Percentiles rank a stretch among this genome's conserved stretches.
phyloP scores from a whole-genome alignment of 371 early-diverging fungal species.

The Smittium culicis region DNA sequence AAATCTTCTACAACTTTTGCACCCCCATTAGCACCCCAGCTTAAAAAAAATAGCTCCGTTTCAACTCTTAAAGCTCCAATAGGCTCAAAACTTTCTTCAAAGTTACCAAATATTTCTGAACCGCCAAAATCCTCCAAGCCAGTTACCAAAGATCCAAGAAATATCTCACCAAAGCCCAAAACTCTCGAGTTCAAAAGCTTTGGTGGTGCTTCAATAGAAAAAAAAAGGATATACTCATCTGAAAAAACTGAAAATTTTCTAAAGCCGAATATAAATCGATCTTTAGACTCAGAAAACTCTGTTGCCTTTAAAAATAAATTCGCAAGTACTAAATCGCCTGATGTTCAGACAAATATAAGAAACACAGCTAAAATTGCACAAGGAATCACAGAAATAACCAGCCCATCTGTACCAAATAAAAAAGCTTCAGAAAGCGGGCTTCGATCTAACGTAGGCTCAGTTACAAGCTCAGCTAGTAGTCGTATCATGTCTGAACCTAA shows the following conservation, averaged over 20 bases:
- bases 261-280: background rate
- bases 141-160: background rate
- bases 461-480: no score
- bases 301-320: background rate
- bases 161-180: background rate
- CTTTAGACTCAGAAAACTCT: background rate
- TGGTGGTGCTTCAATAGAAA: background rate
- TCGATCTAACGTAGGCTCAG: no score
- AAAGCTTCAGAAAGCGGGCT: no score
- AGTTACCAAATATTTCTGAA: background rate
- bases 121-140: background rate
- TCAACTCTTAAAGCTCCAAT: background rate
- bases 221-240: background rate
- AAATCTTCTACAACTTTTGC: background rate
- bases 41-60: background rate
- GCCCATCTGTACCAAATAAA: no score
- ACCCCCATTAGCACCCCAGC: background rate
- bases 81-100: background rate
- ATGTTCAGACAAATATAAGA: background rate
- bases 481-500: background rate
- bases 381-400: no score
- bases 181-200: background rate
- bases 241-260: background rate
- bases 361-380: background rate
- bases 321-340: background rate